Base-by-base conservation (phyloP, 192 early-diverging fungal genomes). In the Coemansia sp. region DNA sequence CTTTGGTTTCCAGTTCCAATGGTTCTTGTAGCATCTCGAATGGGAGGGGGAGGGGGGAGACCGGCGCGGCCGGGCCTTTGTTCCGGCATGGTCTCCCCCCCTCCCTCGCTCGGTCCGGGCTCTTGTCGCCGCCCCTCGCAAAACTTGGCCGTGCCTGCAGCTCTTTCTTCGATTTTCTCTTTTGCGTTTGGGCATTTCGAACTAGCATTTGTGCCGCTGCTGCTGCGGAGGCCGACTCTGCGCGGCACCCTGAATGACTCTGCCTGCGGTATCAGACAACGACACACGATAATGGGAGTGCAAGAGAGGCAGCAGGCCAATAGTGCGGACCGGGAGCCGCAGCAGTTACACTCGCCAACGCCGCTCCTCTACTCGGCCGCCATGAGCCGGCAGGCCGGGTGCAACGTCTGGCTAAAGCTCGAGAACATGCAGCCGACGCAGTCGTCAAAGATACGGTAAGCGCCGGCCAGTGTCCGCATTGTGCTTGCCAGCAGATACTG, bases 371-470 rank as follows among this genome's bases (percentile, higher is more conserved):
- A 70, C 38, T 63, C 67, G 42, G 43, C 67, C 22, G 47, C 42
- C 39, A 57, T 70, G 55, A 70, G 67, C 48, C 57, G 49, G 27
- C 56, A 58, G 47, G 67, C 60, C 1, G 67, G 67, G 8, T 70
- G 82, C 43, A 85, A 85, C 52, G 65, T 84, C 13, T 85, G 80
- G 79, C 76, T 88, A 13, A 88, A 88, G 58, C 76, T 84, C 28
- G 86, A 88, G 40, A 85, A 80, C 60, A 70, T 88, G 48, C 86
- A 88, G 46, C 82, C 83, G 9, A 79, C 81, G 5, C 83, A 83
- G 47, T 88, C 86, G n/a, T 83, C 84, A 45, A 88, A 88, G 56
- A 82, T 85, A 31, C 68, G 82, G n/a, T n/a, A n/a, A n/a, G n/a
- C n/a, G n/a, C n/a, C n/a, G 82, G 78, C 64, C 19, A 37, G 6